Conservation (phyloP, 2,329 filamentous ascomycete genomes). For the Pseudogymnoascus sp. region DNA sequence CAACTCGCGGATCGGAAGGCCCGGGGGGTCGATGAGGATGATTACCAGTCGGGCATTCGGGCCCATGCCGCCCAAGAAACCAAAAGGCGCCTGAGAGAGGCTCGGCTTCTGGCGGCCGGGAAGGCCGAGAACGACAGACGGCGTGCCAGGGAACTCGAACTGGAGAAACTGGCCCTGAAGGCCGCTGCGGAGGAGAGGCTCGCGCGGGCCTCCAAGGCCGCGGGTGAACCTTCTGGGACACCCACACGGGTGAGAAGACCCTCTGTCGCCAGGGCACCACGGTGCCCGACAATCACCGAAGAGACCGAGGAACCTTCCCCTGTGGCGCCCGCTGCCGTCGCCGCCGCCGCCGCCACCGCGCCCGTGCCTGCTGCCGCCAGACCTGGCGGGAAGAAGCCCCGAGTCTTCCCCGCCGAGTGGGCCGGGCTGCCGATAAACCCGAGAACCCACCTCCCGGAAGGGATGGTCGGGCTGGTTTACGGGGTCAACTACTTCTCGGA, state of each 20-base stretch:
- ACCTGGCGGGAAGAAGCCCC: neutral
- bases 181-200: neutral
- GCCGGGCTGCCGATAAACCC: neutral
- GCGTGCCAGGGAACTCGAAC: neutral
- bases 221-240: neutral
- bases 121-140: neutral
- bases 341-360: neutral
- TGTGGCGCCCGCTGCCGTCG: neutral
- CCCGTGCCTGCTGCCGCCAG: neutral
- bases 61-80: neutral
- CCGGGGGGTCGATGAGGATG: neutral
- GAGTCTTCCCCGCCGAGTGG: neutral
- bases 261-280: neutral
- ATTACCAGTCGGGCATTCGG: neutral
- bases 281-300: neutral
- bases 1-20: neutral
- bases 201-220: neutral
- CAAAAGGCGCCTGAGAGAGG: neutral
- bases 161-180: neutral
- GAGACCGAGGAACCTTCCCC: neutral
- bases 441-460: neutral
- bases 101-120: neutral
- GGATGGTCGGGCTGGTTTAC: neutral
- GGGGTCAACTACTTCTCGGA: neutral
- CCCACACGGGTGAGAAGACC: neutral